Base-by-base conservation (phyloP, 164 flowering plant species). In the Piper betle region DNA sequence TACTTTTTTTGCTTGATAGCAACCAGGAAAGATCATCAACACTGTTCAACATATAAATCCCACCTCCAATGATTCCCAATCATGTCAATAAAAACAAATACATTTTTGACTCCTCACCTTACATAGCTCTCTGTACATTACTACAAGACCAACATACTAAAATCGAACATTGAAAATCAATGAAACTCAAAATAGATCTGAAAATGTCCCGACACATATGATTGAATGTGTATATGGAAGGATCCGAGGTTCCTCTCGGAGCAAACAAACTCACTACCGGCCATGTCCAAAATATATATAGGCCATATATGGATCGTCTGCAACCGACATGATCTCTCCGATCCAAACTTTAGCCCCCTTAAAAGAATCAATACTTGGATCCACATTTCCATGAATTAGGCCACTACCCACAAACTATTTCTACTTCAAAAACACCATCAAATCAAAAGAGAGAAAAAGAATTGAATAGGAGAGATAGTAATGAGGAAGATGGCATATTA, bases 231-330 rank as follows among this genome's bases (percentile, higher is more conserved):
- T 20, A 72, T 77, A 18, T 74, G 75, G 75, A 73, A 76, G 79
- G 96, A 85, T 88, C 95, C 58, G 58, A 55, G 58, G 79, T 81
- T 88, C 91, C 86, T 88, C 91, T 84, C 89, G 81, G 86, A 77
- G 89, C 89, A 82, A 79, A 68, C 56, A 39, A 54, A 38, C 63
- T 56, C 59, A 69, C 64, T 64, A 8, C 54, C 80, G 71, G 64
- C 64, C 41, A 59, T 53, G 66, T 64, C 71, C 78, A 81, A 78
- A 69, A 13, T 25, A 67, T 25, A 25, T 25, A 25, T 25, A 25
- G 78, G 80, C 75, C 72, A 71, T 25, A 25, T 48, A 16, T 74
- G 64, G 55, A 64, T 58, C 57, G 52, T 64, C 73, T 80, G 85
- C 86, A 54, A 64, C 85, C 77, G 88, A 83, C 86, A 85, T 80